These are phyloP conservation scores for Pleurotus eryngii DNA, from an alignment of 768 basidiomycete genomes.

Conservation along the genomic window DNA sequence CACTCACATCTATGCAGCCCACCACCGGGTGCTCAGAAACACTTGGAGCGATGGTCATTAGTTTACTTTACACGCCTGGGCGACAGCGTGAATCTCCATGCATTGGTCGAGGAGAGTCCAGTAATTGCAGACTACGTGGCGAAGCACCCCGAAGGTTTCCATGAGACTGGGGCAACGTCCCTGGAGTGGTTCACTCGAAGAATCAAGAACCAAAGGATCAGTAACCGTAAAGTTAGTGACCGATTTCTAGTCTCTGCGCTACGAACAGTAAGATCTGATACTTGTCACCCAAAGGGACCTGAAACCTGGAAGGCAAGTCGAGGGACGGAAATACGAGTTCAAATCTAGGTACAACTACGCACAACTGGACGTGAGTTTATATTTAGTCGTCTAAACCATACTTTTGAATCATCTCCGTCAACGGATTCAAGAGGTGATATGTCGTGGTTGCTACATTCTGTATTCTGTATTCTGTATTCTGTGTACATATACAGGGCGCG, in stretches of 20 bases:
- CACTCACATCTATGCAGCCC: slow-evolving; percentile 24
- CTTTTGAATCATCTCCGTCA: no score
- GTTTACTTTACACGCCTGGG: slow-evolving; percentile 51
- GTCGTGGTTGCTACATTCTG: background rate
- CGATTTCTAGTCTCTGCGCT: background rate
- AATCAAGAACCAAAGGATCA: slow-evolving; percentile 18
- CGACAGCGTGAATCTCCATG: slow-evolving; percentile 31
- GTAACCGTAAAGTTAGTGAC: slow-evolving; percentile 15
- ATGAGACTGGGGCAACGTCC: slow-evolving; percentile 10
- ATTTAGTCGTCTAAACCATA: no score
- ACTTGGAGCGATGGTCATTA: slow-evolving; percentile 43
- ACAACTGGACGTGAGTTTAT: no score
- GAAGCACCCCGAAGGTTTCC: slow-evolving; percentile 19
- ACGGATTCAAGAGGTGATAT: no score
- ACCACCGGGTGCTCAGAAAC: slow-evolving; percentile 41
- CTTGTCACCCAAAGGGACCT: background rate
- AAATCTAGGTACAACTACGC: no score
- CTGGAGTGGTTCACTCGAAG: slow-evolving; percentile 20
- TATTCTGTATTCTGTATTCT: background rate
- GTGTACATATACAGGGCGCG: background rate
- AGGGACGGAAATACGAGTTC: slow-evolving; percentile 14
- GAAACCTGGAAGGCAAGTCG: slow-evolving; percentile 19
- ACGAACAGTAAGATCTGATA: background rate
- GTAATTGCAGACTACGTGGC: slow-evolving; percentile 33
- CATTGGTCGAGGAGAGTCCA: slow-evolving; percentile 36